Base-by-base conservation (phyloP, 2,329 filamentous ascomycete genomes). In the Neonectria ditissima region DNA sequence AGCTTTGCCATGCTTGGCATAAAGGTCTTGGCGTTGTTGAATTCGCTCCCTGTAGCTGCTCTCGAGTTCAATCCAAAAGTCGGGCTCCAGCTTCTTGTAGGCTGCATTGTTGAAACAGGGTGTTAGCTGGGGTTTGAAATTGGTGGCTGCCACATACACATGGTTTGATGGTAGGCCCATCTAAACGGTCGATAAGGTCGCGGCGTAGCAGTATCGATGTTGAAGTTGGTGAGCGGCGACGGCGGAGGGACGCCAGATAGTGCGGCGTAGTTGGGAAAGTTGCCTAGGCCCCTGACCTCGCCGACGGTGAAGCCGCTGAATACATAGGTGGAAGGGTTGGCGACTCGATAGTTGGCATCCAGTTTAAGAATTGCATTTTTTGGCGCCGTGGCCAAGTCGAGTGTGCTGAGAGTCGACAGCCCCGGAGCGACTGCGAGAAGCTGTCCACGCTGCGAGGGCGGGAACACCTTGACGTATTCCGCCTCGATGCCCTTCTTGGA, bases 1-100 rank as follows among this genome's bases (percentile, higher is more conserved):
- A 4, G 81, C 79, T 10, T 83, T 82, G 2, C 91, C 88, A 67
- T 95, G 83, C 62, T 89, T 80, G 11, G 80, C 80, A 73, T 89
- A 91, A 0, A 97, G 83, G 0, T 79, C 80, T 72, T 89, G 85
- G 18, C 93, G 90, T 74, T 94, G 88, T 5, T 83, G 82, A 67
- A 97, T 89, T 22, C 91, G 87, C 1, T 83, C 72, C 48, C 79
- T 80, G 75, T 97, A 97, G 3, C 87, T 91, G 53, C 82, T 89
- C 69, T 96, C 92, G 2, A 97, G 84, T 78, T 97, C 93, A n/a
- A 97, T 82, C 93, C 93, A 97, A 87, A 91, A 97, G 74, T 97
- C 90, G 0, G 89, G 81, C 65, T 97, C 92, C 77, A 96, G 80
- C 70, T 93, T 97, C 45, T 86, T 89, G 9, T 95, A 81, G 2